phyloP scores from a whole-genome alignment of 257 asterid genomes.

The Penstemon eatonii region DNA sequence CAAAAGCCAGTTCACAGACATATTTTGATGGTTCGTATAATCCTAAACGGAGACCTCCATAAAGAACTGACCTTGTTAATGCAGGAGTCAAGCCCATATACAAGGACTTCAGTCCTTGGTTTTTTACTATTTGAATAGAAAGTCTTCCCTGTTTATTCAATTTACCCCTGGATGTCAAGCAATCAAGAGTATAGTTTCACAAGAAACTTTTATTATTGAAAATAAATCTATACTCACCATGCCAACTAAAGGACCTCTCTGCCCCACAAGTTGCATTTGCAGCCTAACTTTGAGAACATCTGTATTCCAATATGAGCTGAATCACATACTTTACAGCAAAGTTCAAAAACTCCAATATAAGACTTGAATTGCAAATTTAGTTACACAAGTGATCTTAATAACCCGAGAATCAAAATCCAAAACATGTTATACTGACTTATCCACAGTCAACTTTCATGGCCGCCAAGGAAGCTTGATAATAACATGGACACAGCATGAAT shows the following conservation, averaged over 20 bases:
- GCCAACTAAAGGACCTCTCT: slow-evolving; percentile 87
- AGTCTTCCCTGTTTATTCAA: slow-evolving; percentile 61
- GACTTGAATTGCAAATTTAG: slow-evolving; percentile 13
- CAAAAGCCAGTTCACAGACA: slow-evolving; percentile 94
- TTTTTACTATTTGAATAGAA: slow-evolving; percentile 65
- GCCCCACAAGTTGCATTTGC: slow-evolving; percentile 99
- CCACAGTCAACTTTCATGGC: slow-evolving; percentile 1
- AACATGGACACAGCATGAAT: slow-evolving; percentile 8
- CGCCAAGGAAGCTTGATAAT: background rate
- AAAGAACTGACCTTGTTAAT: slow-evolving; percentile 97
- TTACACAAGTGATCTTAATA: background rate
- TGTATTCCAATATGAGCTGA: slow-evolving; percentile 42
- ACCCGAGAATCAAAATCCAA: background rate
- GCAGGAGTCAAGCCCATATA: slow-evolving; percentile 91
- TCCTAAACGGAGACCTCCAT: slow-evolving; percentile 99
- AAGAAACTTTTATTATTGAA: slow-evolving; percentile 13
- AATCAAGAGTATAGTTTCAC: background rate
- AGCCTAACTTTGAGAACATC: slow-evolving; percentile 96
- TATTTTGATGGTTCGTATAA: slow-evolving; percentile 96
- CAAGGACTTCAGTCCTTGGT: slow-evolving; percentile 79
- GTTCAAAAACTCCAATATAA: background rate
- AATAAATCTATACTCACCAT: slow-evolving; percentile 53
- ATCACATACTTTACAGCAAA: slow-evolving; percentile 30
- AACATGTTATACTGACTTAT: background rate
- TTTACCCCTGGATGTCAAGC: background rate